Conservation (phyloP, 805 yeast species). For the Saccharomycopsis amapae region DNA sequence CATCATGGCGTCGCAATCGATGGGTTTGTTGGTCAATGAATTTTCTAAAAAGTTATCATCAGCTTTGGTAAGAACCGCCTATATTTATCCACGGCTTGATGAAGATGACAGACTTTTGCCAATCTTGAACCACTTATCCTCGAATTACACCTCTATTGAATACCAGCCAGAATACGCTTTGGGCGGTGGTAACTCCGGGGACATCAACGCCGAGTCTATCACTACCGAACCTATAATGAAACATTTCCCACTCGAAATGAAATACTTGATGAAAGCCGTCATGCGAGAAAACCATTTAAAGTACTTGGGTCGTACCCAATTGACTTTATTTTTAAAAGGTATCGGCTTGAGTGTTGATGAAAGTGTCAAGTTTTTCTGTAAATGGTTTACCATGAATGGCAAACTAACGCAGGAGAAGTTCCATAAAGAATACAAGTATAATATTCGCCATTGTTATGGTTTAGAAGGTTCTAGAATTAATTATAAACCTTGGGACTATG, state of each 20-base stretch:
- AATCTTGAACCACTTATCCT: constrained; percentile 68
- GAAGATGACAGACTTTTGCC: constrained; percentile 90
- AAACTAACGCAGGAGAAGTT: constrained; percentile 62
- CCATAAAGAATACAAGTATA: constrained; percentile 82
- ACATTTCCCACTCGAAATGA: constrained; percentile 81
- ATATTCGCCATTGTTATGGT: constrained; percentile 85
- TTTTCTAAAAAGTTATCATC: constrained; percentile 46
- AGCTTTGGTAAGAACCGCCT: constrained; percentile 61
- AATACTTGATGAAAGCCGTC: constrained; percentile 56
- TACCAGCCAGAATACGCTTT: constrained; percentile 27
- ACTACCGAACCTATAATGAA: constrained; percentile 44
- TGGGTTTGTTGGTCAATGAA: constrained; percentile 62
- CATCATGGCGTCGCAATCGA: constrained; percentile 57
- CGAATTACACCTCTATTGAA: constrained; percentile 57
- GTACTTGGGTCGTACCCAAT: constrained; percentile 79
- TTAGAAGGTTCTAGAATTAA: constrained; percentile 84
- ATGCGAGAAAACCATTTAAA: constrained; percentile 62
- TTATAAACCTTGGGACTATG: constrained; percentile 82
- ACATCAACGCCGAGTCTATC: constrained; percentile 57
- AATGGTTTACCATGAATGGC: constrained; percentile 54
- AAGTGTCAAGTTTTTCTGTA: constrained; percentile 78
- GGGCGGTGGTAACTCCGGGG: constrained; percentile 31
- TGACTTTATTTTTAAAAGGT: constrained; percentile 79
- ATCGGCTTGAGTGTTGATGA: constrained; percentile 85
- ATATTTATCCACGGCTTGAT: constrained; percentile 73